Percentiles rank a stretch among this genome's conserved stretches.
Evolutionary conservation across 345 rosid species (phyloP).

Genomic region (Anastatica hierochuntica): DNA sequence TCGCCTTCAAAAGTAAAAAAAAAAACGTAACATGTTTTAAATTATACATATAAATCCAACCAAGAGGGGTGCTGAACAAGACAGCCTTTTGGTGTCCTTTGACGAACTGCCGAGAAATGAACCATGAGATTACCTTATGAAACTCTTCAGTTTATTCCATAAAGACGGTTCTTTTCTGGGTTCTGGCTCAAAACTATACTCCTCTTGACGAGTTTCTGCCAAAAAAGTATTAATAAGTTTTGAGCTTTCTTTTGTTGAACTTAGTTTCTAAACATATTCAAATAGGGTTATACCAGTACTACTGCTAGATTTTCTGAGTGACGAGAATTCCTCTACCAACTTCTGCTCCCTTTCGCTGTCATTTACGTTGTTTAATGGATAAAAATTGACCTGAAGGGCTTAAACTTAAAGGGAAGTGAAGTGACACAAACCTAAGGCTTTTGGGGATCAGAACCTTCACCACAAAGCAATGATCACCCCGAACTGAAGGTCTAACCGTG

Average conservation of each 20-base stretch:
- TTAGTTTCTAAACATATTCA: neutral
- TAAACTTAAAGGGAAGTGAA: neutral
- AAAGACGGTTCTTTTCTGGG: constrained; percentile 9
- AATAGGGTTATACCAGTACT: constrained; percentile 20
- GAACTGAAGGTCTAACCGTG: constrained; percentile 51
- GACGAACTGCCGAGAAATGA: neutral
- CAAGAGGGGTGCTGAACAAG: constrained; percentile 9
- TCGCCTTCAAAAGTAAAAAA: constrained; percentile 47
- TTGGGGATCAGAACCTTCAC: constrained; percentile 74
- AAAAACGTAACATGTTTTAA: neutral
- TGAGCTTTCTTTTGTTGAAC: neutral
- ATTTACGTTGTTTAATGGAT: constrained; percentile 11
- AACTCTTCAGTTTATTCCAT: constrained; percentile 25
- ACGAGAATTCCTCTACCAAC: constrained; percentile 60
- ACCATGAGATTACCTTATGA: constrained; percentile 18
- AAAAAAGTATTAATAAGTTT: neutral
- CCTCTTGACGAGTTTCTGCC: constrained; percentile 15
- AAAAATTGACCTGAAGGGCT: neutral
- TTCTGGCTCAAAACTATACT: constrained; percentile 3
- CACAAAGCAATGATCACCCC: constrained; percentile 77
- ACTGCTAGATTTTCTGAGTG: constrained; percentile 36
- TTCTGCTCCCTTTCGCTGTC: constrained; percentile 52
- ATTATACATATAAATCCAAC: neutral
- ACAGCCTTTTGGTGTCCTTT: neutral
- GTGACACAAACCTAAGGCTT: constrained; percentile 43